Conservation (phyloP, 108 stramenopile genomes). For the Seminavis robusta region DNA sequence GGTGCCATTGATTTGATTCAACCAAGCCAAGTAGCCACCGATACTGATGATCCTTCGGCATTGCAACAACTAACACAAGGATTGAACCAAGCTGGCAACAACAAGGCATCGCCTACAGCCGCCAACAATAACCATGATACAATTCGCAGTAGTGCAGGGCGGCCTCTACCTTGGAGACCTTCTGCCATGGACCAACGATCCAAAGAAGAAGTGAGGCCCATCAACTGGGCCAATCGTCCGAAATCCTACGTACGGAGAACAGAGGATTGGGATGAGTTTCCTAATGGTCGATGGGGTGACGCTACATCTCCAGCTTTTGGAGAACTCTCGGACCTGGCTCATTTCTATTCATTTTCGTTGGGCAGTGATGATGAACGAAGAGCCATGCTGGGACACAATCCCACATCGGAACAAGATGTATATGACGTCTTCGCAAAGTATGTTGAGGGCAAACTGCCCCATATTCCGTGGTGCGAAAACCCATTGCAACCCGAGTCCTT, state of each 20-base stretch:
- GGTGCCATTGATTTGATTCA: constrained; percentile 30
- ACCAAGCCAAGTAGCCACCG: too few species aligned
- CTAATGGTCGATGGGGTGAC: constrained; percentile 95
- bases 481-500: constrained; percentile 90
- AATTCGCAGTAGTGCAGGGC: constrained; percentile 11
- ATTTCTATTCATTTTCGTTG: constrained; percentile 81
- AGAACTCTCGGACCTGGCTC: constrained; percentile 81
- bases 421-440: constrained; percentile 92
- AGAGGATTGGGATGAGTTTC: constrained; percentile 96
- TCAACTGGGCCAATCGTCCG: constrained; percentile 98
- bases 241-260: constrained; percentile 92
- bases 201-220: constrained; percentile 91
- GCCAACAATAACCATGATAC: constrained; percentile 13
- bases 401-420: constrained; percentile 68
- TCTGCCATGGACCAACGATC: constrained; percentile 62
- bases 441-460: constrained; percentile 87
- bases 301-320: constrained; percentile 90
- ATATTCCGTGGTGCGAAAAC: constrained; percentile 96
- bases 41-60: too few species aligned
- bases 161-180: constrained; percentile 77
- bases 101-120: too few species aligned
- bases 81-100: too few species aligned
- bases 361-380: constrained; percentile 84
- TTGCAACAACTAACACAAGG: too few species aligned
- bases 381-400: constrained; percentile 91